phyloP scores from a whole-genome alignment of 2,329 filamentous ascomycete genomes.

The Nannizziopsis arthrosporioides region DNA sequence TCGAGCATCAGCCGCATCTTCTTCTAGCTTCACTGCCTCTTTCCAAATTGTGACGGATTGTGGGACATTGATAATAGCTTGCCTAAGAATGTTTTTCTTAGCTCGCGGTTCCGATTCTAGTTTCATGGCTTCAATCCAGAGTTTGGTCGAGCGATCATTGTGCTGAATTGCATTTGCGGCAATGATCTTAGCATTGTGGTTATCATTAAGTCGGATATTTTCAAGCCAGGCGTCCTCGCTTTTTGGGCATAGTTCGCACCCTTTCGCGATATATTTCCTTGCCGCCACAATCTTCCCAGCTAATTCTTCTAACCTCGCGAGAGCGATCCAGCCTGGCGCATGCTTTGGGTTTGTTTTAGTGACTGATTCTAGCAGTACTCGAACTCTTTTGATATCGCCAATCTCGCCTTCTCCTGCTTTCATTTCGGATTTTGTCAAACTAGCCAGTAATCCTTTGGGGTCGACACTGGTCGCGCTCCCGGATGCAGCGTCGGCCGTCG shows the following conservation, averaged over 20 bases:
- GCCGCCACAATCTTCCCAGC: constrained; percentile 86
- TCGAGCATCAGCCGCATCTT: constrained; percentile 75
- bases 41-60: constrained; percentile 98
- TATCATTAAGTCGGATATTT: constrained; percentile 84
- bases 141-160: constrained; percentile 72
- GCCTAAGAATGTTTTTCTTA: constrained; percentile 84
- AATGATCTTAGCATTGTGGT: constrained; percentile 88
- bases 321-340: constrained; percentile 89
- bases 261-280: constrained; percentile 73
- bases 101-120: constrained; percentile 70
- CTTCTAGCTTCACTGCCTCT: constrained; percentile 87
- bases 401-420: constrained; percentile 72
- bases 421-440: constrained; percentile 67
- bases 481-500: constrained; percentile 55
- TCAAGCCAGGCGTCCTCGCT: constrained; percentile 95
- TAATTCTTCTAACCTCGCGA: constrained; percentile 80
- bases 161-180: constrained; percentile 86
- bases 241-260: constrained; percentile 82
- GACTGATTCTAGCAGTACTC: constrained; percentile 86
- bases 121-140: constrained; percentile 95
- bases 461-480: constrained; percentile 88
- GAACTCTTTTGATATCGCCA: constrained; percentile 87
- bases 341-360: constrained; percentile 95
- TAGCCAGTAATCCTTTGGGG: constrained; percentile 90
- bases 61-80: constrained; percentile 83